These are phyloP conservation scores for Cunninghamia lanceolata DNA, from an alignment of 75 land plant species.

Conservation along the genomic window DNA sequence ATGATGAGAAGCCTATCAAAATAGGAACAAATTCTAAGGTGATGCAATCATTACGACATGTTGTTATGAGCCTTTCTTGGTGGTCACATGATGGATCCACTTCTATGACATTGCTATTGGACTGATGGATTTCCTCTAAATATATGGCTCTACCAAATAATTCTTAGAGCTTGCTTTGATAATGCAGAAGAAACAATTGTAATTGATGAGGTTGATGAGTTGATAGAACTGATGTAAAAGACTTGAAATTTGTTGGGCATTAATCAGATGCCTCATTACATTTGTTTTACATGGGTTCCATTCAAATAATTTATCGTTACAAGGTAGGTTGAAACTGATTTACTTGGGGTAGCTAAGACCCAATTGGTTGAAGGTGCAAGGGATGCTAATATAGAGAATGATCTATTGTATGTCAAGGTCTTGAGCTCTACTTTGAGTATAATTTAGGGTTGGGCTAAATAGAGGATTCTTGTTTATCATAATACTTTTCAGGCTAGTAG, in stretches of 20 bases:
- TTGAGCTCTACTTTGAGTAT: slow-evolving; percentile 65
- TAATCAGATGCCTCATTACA: slow-evolving; percentile 70
- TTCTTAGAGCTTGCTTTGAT: slow-evolving; percentile 77
- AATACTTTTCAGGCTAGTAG: slow-evolving; percentile 72
- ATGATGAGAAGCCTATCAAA: slow-evolving; percentile 51
- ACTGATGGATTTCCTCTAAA: slow-evolving; percentile 94
- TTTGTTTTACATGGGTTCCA: slow-evolving; percentile 84
- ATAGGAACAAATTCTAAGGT: slow-evolving; percentile 82
- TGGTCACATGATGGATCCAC: slow-evolving; percentile 55
- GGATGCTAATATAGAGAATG: slow-evolving; percentile 74
- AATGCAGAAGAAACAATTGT: slow-evolving; percentile 51
- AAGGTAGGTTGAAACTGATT: slow-evolving; percentile 63
- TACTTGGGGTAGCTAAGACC: slow-evolving; percentile 64
- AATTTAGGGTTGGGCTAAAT: slow-evolving; percentile 85
- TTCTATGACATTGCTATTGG: slow-evolving; percentile 75
- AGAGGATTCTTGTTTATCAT: slow-evolving; percentile 91
- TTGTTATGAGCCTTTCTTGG: slow-evolving; percentile 68
- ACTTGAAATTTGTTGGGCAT: slow-evolving; percentile 86
- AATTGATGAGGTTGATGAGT: slow-evolving; percentile 85
- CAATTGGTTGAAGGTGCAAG: slow-evolving; percentile 78
- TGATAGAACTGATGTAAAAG: slow-evolving; percentile 81
- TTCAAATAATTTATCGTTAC: slow-evolving; percentile 76
- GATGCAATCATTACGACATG: slow-evolving; percentile 77
- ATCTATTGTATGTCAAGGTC: slow-evolving; percentile 58
- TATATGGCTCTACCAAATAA: slow-evolving; percentile 70